Conservation (phyloP, 108 stramenopile genomes). For the Stephanodiscus triporus region DNA sequence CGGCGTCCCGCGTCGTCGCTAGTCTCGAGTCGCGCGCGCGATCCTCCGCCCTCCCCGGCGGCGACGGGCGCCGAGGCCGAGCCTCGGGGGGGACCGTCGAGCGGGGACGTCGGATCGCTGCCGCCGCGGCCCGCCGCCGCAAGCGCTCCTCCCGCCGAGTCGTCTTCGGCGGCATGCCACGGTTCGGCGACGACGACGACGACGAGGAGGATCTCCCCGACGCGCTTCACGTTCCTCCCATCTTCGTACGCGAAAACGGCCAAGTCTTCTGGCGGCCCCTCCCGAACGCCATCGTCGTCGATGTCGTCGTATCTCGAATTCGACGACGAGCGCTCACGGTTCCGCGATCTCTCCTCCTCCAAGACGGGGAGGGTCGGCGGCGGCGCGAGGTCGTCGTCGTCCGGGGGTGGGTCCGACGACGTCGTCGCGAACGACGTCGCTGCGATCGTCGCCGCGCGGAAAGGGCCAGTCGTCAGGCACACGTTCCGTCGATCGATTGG, state of each 20-base stretch:
- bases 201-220: background rate
- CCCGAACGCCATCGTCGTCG: too few relatives aligned
- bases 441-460: too few relatives aligned
- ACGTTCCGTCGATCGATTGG: slow-evolving; percentile 25
- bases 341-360: background rate
- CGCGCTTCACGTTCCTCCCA: background rate
- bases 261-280: background rate
- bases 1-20: too few relatives aligned
- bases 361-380: background rate
- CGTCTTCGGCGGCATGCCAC: too few relatives aligned
- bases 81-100: background rate
- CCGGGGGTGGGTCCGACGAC: background rate
- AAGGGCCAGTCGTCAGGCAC: too few relatives aligned
- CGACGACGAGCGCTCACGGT: too few relatives aligned
- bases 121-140: background rate
- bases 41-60: too few relatives aligned
- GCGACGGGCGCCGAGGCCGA: too few relatives aligned
- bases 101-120: background rate
- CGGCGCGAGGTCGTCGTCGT: background rate
- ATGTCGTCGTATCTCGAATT: too few relatives aligned
- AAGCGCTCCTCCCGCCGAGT: too few relatives aligned
- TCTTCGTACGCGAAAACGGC: background rate
- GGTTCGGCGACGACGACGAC: background rate
- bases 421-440: too few relatives aligned
- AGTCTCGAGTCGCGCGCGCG: too few relatives aligned